Percentiles rank a stretch among this genome's conserved stretches.
phyloP scores from a whole-genome alignment of 1,284 basidiomycete genomes.

The Porogramme epimiltina region DNA sequence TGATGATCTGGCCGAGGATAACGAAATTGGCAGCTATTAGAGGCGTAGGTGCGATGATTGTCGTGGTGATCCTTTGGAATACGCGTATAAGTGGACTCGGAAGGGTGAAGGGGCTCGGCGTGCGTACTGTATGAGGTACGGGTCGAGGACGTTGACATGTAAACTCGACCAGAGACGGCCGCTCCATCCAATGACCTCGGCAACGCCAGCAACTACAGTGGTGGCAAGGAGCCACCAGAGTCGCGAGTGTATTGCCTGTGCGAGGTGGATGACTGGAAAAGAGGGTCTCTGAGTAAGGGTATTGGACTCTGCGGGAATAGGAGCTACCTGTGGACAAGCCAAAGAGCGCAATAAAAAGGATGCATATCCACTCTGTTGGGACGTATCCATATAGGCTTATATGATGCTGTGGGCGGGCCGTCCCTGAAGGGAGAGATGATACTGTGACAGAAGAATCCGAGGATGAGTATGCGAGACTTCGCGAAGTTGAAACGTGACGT shows the following conservation, averaged over 20 bases:
- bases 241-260: slow-evolving; percentile 31
- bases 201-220: slow-evolving; percentile 33
- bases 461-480: no score
- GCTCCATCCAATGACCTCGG: slow-evolving; percentile 42
- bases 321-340: slow-evolving; percentile 30
- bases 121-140: slow-evolving; percentile 46
- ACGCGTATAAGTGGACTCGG: background rate
- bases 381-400: slow-evolving; percentile 30
- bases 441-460: background rate
- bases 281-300: background rate
- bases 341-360: slow-evolving; percentile 33
- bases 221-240: slow-evolving; percentile 42
- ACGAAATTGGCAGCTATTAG: slow-evolving; percentile 52
- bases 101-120: background rate
- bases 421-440: background rate
- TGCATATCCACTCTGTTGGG: slow-evolving; percentile 33
- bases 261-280: slow-evolving; percentile 32
- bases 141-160: slow-evolving; percentile 23
- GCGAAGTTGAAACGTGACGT: no score
- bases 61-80: slow-evolving; percentile 38
- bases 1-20: slow-evolving; percentile 47
- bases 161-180: slow-evolving; percentile 37
- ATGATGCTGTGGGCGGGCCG: background rate
- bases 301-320: background rate
- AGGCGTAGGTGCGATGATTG: slow-evolving; percentile 49